Evolutionary conservation across 2,329 filamentous ascomycete genomes (phyloP), one percentile per base, ranked within the genome.

Genomic region (Ploettnerulaceae sp.): DNA sequence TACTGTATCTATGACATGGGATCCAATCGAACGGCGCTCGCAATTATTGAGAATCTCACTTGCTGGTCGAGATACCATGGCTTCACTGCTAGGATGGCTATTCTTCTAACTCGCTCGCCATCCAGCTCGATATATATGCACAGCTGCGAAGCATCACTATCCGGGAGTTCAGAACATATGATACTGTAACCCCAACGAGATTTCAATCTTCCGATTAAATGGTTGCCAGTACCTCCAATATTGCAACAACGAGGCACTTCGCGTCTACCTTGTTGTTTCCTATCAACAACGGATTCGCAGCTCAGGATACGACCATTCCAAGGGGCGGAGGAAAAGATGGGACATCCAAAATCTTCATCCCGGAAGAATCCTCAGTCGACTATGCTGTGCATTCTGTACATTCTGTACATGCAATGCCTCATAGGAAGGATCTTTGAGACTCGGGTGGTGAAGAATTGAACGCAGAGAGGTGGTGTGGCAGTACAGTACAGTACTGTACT

Each of bases 31-130:
- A 24, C 62, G 79, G 9, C 66, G 73, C 5, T 71, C 73, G 49
- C 73, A 81, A 54, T 61, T 75, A 5, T 61, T 78, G 18, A 69
- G 72, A 44, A 72, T 81, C 45, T 71, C 81, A 31, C 64, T 79
- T 2, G 79, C 76, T 0, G 78, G 77, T 1, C 69, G 77, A 7
- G 79, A 82, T 50, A 81, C 77, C 0, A 81, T 76, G 0, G 75
- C 75, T 1, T 68, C 67, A 20, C 67, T 74, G 3, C 61, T 81
- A 1, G 69, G 71, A 7, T 77, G 71, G 70, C 59, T 69, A 12
- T 69, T 76, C 41, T 66, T 67, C 48, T 60, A 63, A n/a, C 57
- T 76, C 11, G 61, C 70, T 1, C 64, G 67, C 21, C 60, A 74
- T 48, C 65, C 63, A 1, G 52, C 52, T 0, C 62, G 71, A 28